Conservation (phyloP, 164 flowering plant genomes). For the Dillenia turbinata region DNA sequence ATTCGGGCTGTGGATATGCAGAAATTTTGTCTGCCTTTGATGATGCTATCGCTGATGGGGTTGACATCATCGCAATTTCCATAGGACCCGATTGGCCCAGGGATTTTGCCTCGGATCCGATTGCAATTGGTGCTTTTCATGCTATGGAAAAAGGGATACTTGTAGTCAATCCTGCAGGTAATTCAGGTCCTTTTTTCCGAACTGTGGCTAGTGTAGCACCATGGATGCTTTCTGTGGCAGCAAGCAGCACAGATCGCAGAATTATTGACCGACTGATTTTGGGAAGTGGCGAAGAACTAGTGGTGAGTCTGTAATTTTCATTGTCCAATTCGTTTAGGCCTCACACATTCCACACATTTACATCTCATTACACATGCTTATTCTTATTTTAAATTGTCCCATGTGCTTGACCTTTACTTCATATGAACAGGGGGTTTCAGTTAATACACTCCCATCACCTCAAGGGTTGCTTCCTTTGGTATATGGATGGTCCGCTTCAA, state of each 20-base stretch:
- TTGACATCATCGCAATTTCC: conserved; percentile 26
- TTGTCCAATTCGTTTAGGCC: not conserved
- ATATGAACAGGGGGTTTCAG: conserved; percentile 16
- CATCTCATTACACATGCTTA: not conserved
- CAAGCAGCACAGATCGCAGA: conserved; percentile 25
- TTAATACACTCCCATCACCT: conserved; percentile 14
- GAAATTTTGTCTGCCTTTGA: conserved; percentile 31
- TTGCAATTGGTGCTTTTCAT: conserved; percentile 33
- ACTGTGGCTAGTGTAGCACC: conserved; percentile 13
- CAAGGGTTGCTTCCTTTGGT: conserved; percentile 12
- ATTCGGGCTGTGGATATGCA: not conserved
- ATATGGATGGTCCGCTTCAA: conserved; percentile 8
- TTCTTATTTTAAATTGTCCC: too few relatives aligned
- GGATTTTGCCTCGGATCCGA: not conserved
- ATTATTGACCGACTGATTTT: conserved; percentile 18
- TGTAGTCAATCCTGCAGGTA: conserved; percentile 20
- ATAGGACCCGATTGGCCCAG: not conserved
- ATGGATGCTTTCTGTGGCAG: conserved; percentile 32
- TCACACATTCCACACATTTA: not conserved
- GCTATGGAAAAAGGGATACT: conserved; percentile 30
- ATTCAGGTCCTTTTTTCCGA: conserved; percentile 2
- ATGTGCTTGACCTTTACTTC: not conserved
- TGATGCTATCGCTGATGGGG: conserved; percentile 40
- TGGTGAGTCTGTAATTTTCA: conserved; percentile 10
- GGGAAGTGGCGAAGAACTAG: conserved; percentile 18